Base-by-base conservation (phyloP, 2,329 filamentous ascomycete species). In the Diaporthe capsici region DNA sequence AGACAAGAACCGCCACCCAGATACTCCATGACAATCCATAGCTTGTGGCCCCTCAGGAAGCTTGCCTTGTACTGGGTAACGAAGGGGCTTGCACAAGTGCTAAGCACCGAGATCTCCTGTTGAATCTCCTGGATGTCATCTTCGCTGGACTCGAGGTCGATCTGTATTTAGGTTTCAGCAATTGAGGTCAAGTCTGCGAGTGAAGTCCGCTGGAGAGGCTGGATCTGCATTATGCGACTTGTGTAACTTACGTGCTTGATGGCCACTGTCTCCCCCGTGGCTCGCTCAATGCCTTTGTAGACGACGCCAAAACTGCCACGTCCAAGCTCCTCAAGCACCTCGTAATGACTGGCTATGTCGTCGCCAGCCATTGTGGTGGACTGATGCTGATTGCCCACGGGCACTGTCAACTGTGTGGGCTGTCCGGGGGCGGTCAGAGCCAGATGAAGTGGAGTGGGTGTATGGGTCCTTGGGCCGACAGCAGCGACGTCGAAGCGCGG, bases 11-110 rank as follows among this genome's bases (percentile, higher is more conserved):
- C 97, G 78, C 97, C 97, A 8, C 97, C 97, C 15, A 99, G 88
- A 82, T 94, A 99, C 85, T 99, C 97, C 97, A 99, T 99, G 75
- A 98, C 95, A 82, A 99, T 99, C 97, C 97, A 99, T 88, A 99
- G 87, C 86, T 98, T 99, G 83, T 96, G 94, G 37, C 97, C 97
- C 80, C 95, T 92, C n/a, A 98, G 90, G 84, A 98, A 99, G 82
- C 96, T 98, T 31, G 95, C 94, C 84, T 96, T 97, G 89, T 99
- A 99, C 83, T 98, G 94, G 22, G 97, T 98, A 79, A 99, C 95
- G 84, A 94, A 97, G 65, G 94, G 94, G 83, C 96, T 98, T 79
- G 94, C 94, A 87, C 97, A 99, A 72, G 97, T 98, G 85, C 96
- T 97, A 77, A 99, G 89, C 47, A 99, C 94, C 3, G 95, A 94